Evolutionary conservation across 2,329 filamentous ascomycete species (phyloP).

Genomic region (Scytalidium lignicola): DNA sequence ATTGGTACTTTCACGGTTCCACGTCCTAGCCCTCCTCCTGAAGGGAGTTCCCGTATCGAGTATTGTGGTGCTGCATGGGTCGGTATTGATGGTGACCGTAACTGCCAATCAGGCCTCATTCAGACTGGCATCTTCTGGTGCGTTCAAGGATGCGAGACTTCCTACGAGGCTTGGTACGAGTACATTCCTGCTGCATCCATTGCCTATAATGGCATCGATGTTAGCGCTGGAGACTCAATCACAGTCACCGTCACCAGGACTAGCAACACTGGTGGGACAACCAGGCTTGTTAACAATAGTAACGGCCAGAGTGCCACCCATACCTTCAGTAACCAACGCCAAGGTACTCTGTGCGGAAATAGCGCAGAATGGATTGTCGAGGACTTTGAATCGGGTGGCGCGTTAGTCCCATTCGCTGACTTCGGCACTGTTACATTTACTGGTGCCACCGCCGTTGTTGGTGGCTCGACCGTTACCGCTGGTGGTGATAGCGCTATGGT

Average conservation of each 20-base stretch:
- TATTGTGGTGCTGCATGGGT: slow-evolving; percentile 43
- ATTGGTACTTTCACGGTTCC: slow-evolving; percentile 50
- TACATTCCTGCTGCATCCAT: slow-evolving; percentile 41
- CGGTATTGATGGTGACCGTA: slow-evolving; percentile 51
- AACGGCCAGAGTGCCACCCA: slow-evolving; percentile 40
- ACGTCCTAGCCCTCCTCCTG: slow-evolving; percentile 25
- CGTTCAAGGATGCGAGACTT: slow-evolving; percentile 32
- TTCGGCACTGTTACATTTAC: slow-evolving; percentile 44
- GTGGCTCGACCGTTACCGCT: slow-evolving; percentile 11
- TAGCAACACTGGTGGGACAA: slow-evolving; percentile 34
- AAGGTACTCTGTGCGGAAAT: slow-evolving; percentile 34
- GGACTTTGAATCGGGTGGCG: slow-evolving; percentile 37
- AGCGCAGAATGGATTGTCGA: slow-evolving; percentile 51
- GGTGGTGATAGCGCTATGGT: slow-evolving; percentile 32
- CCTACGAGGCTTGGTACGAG: slow-evolving; percentile 53
- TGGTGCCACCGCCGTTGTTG: slow-evolving; percentile 29
- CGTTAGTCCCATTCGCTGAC: slow-evolving; percentile 39
- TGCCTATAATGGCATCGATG: slow-evolving; percentile 32
- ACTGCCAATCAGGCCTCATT: slow-evolving; percentile 45
- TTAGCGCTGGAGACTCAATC: slow-evolving; percentile 41
- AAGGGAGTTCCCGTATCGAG: too few species aligned
- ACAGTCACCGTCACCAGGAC: slow-evolving; percentile 33
- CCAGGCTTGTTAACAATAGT: slow-evolving; percentile 39
- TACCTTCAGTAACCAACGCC: slow-evolving; percentile 32
- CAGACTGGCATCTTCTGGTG: slow-evolving; percentile 54